These are phyloP conservation scores for Russula vinacea DNA, from an alignment of 768 basidiomycete species.

Conservation along the genomic window DNA sequence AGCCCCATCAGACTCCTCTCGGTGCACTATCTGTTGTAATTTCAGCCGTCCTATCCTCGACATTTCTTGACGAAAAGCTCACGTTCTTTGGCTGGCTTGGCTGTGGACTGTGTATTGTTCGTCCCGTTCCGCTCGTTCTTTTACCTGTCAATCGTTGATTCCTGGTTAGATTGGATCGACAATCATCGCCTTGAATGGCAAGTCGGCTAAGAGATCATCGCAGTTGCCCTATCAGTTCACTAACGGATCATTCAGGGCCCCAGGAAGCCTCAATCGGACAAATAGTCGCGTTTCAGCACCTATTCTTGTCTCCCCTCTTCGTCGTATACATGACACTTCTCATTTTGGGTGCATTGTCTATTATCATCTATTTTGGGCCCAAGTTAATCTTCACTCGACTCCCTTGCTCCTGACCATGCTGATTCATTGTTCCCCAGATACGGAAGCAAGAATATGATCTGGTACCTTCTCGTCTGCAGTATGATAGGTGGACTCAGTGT, in stretches of 20 bases:
- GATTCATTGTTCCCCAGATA: slow-evolving; percentile 44
- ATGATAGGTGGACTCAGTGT: slow-evolving; percentile 96
- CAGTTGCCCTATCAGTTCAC: neutral
- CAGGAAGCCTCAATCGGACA: slow-evolving; percentile 65
- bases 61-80: slow-evolving; percentile 90
- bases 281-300: slow-evolving; percentile 66
- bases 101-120: slow-evolving; percentile 83
- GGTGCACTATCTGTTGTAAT: slow-evolving; percentile 96
- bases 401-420: slow-evolving; percentile 5
- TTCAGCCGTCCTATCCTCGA: slow-evolving; percentile 86
- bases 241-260: slow-evolving; percentile 48
- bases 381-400: slow-evolving; percentile 41
- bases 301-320: slow-evolving; percentile 85
- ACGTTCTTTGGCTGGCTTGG: slow-evolving; percentile 98
- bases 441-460: slow-evolving; percentile 90
- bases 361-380: slow-evolving; percentile 81
- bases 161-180: slow-evolving; percentile 66
- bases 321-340: slow-evolving; percentile 64
- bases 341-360: slow-evolving; percentile 60
- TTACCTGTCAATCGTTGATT: slow-evolving; percentile 6
- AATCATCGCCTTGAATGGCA: slow-evolving; percentile 86
- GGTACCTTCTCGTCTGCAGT: slow-evolving; percentile 92
- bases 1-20: slow-evolving; percentile 68
- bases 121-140: slow-evolving; percentile 35
- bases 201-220: slow-evolving; percentile 32